A percentile compares a stretch with the other conserved stretches of the same genome.
These are phyloP conservation scores for Pichia kudriavzevii DNA, from an alignment of 1,139 yeast species.

Conservation along the genomic window DNA sequence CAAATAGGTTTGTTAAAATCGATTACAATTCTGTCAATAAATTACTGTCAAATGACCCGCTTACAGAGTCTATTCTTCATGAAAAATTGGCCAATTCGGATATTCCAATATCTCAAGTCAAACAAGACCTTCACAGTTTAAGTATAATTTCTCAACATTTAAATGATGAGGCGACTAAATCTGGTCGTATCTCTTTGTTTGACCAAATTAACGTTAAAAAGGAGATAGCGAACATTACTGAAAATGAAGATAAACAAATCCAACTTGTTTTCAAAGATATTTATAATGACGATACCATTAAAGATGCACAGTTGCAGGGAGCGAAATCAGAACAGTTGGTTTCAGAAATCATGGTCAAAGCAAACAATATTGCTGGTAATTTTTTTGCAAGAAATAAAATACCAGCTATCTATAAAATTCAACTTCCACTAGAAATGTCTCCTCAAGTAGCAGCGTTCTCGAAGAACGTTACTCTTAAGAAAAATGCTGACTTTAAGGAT, in stretches of 20 bases:
- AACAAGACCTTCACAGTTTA: conserved; percentile 31
- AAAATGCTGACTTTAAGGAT: conserved; percentile 20
- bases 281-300: conserved; percentile 12
- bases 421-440: conserved; percentile 31
- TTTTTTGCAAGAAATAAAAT: conserved; percentile 40
- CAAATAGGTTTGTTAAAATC: conserved; percentile 38
- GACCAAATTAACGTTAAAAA: conserved; percentile 18
- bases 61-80: conserved; percentile 8
- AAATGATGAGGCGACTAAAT: conserved; percentile 25
- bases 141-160: conserved; percentile 30
- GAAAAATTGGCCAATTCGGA: conserved; percentile 6
- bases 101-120: conserved; percentile 11
- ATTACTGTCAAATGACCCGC: conserved; percentile 25
- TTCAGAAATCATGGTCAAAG: conserved; percentile 74
- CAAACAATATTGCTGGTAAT: conserved; percentile 57
- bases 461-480: conserved; percentile 25
- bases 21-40: conserved; percentile 46
- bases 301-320: conserved; percentile 4
- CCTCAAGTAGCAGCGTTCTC: conserved; percentile 17
- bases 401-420: conserved; percentile 53
- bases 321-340: conserved; percentile 50
- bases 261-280: conserved; percentile 19
- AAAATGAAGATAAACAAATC: conserved; percentile 18
- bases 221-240: conserved; percentile 21
- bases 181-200: conserved; percentile 20